Base-by-base conservation (phyloP, 2,329 filamentous ascomycete genomes). In the Fusarium sublunatum region DNA sequence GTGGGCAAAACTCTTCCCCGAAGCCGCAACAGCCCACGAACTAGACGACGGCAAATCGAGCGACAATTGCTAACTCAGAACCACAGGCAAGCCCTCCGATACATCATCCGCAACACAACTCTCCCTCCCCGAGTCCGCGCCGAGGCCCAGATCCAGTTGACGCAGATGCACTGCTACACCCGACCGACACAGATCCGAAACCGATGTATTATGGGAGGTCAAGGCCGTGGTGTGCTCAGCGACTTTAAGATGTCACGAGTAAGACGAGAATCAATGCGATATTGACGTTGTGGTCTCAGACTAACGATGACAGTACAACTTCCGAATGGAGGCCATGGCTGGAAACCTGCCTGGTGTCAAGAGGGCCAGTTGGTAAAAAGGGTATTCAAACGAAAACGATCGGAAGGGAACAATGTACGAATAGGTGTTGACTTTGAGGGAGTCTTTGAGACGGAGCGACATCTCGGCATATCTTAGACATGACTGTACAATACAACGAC, bases 131-230 rank as follows among this genome's bases (percentile, higher is more conserved):
- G 93, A 72, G 88, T 91, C 47, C 91, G 96, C 72, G 92, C 92
- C 61, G 91, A 96, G 76, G 95, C 95, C 38, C 94, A 98, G 81
- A 86, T 99, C 53, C 90, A 98, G 79, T 83, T 99, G 67, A 88
- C 90, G 4, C 90, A 96, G 79, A 97, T 98, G 94, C 93, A 97
- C 81, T 88, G 87, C 82, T 98, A 98, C 79, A 98, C 95, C 32
- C 86, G 93, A 60, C 88, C 92, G 56, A 97, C 94, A 45, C 93
- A 97, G 82, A 93, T 99, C 76, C 89, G 90, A 77, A 98, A 97
- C 79, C 83, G 95, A 69, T 99, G 95, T 81, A 89, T 96, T 49
- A 86, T 94, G 75, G 93, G 93, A 67, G 95, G 95, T n/a, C 93
- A 92, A 76, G 90, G 90, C 15, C 86, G 92, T 69, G 92, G 93